These are phyloP conservation scores for Volvox carteri DNA, from an alignment of 163 green algal species.

Conservation along the genomic window DNA sequence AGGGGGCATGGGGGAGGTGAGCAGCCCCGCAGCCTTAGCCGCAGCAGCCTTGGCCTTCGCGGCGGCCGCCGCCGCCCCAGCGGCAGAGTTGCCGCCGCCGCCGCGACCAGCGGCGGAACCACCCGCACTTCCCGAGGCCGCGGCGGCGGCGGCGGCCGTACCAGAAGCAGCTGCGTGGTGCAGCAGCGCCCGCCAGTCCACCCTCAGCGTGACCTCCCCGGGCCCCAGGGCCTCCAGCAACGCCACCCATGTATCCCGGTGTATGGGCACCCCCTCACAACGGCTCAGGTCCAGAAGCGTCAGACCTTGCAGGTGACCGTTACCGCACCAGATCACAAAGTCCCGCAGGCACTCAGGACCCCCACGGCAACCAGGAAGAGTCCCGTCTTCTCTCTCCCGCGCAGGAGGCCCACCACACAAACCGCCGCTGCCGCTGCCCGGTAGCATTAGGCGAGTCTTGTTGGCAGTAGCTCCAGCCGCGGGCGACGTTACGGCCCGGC, in stretches of 20 bases:
- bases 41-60: slow-evolving; percentile 26
- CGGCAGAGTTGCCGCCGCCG: not conserved
- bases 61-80: not conserved
- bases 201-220: slow-evolving; percentile 21
- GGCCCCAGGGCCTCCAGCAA: slow-evolving; percentile 26
- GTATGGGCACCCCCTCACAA: not conserved
- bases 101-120: not conserved
- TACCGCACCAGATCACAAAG: slow-evolving; percentile 7
- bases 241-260: slow-evolving; percentile 7
- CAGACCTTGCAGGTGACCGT: slow-evolving; percentile 29
- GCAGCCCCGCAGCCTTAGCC: not conserved
- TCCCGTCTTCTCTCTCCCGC: not conserved
- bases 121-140: not conserved
- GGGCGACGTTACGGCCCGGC: not conserved
- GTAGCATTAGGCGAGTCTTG: not conserved
- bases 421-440: not conserved
- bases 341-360: slow-evolving; percentile 20
- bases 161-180: not conserved
- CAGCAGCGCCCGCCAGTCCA: slow-evolving; percentile 35
- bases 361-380: no score
- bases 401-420: not conserved
- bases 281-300: slow-evolving; percentile 53
- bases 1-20: slow-evolving; percentile 18
- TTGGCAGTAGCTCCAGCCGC: not conserved
- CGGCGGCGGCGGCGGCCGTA: not conserved